Evolutionary conservation across 2,329 filamentous ascomycete species (phyloP), one percentile per base, ranked within the genome.

Genomic region (Chaetomium strumarium): DNA sequence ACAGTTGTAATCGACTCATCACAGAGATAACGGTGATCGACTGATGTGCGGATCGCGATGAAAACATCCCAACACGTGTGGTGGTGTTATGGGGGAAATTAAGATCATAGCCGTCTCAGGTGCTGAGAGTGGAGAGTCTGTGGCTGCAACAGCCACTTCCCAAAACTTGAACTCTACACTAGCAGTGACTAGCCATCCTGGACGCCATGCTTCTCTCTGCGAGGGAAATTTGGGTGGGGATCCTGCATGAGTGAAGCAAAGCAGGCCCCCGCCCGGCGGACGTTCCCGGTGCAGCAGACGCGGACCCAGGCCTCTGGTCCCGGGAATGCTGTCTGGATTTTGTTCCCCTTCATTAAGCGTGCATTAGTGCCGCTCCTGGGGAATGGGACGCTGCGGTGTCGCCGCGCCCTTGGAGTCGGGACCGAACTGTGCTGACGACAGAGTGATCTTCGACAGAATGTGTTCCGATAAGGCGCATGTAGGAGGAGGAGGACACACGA

Each of bases 331-430:
- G 30, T 33, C 41, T 30, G 24, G 24, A 55, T 31, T 45, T 46
- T 52, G 40, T 52, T 46, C 51, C 53, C 55, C 42, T n/a, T n/a
- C 14, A 53, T 57, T 48, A 58, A 58, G 42, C 60, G 50, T 61
- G 60, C 60, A 62, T 61, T 61, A 62, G 60, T 54, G 56, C 20
- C 33, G 5, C 30, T 14, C 37, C n/a, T 12, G 5, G 20, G 24
- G 24, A n/a, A n/a, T n/a, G n/a, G n/a, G n/a, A n/a, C n/a, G n/a
- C 38, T 51, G 43, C 41, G 33, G 42, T 43, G 46, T 50, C 19
- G 47, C 50, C 50, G 33, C 14, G 37, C n/a, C 42, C 29, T 19
- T 46, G 38, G 38, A 14, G 12, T n/a, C 7, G 31, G 38, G 46
- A 46, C 20, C 12, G 17, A 42, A 12, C 14, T 42, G 19, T 10